Percentiles rank a stretch among this genome's conserved stretches.
These are phyloP conservation scores for Rhizopogon salebrosus DNA, from an alignment of 768 basidiomycete species.

Conservation along the genomic window DNA sequence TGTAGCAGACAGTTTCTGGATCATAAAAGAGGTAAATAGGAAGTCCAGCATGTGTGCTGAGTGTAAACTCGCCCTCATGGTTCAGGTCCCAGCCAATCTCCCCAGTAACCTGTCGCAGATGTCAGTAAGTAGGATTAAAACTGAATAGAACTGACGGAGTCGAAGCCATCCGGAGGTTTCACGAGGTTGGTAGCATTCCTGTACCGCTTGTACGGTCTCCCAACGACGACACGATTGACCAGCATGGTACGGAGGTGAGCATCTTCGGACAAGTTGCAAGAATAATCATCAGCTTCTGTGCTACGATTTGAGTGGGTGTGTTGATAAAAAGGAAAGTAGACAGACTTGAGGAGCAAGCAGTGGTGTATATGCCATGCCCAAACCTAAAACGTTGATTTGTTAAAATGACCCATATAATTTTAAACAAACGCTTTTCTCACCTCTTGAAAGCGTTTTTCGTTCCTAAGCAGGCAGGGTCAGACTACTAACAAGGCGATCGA, in stretches of 20 bases:
- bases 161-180: conserved; percentile 50
- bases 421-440: conserved; percentile 16
- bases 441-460: conserved; percentile 52
- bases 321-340: neutral
- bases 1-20: conserved; percentile 58
- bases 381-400: conserved; percentile 36
- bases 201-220: conserved; percentile 46
- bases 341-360: conserved; percentile 61
- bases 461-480: conserved; percentile 26
- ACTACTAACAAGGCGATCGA: conserved; percentile 8
- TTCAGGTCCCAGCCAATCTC: conserved; percentile 62
- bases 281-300: conserved; percentile 66
- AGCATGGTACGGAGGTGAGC: conserved; percentile 46
- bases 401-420: neutral
- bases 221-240: conserved; percentile 60
- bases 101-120: conserved; percentile 43
- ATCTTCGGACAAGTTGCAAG: conserved; percentile 34
- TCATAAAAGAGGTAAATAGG: neutral
- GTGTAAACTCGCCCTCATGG: conserved; percentile 38
- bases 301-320: neutral
- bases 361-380: conserved; percentile 66
- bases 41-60: neutral
- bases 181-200: conserved; percentile 43
- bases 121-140: neutral
- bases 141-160: conserved; percentile 42